Conservation (phyloP, 306 rosid species). For the Rosa multiflora region DNA sequence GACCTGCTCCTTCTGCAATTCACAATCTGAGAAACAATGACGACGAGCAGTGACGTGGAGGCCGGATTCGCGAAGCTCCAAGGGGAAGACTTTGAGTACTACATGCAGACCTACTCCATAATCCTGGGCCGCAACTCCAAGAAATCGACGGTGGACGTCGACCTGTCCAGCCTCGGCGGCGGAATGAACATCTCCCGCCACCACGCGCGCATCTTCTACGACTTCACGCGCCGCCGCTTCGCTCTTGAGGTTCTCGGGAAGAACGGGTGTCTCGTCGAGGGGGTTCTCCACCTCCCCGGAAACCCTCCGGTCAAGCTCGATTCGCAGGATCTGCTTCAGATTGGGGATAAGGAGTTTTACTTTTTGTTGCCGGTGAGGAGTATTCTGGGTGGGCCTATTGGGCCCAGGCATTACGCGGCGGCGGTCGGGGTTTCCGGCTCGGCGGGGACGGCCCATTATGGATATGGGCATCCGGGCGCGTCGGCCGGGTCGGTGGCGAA, state of each 20-base stretch:
- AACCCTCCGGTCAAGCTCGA: slow-evolving; percentile 94
- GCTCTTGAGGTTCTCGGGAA: slow-evolving; percentile 95
- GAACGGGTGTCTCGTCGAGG: slow-evolving; percentile 94
- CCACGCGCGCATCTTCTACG: slow-evolving; percentile 97
- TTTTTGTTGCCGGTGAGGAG: slow-evolving; percentile 78
- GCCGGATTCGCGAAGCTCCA: slow-evolving; percentile 98
- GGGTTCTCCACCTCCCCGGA: slow-evolving; percentile 92
- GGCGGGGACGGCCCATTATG: slow-evolving; percentile 44
- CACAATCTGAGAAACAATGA: slow-evolving; percentile 25
- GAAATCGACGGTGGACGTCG: slow-evolving; percentile 93
- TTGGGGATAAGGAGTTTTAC: slow-evolving; percentile 95
- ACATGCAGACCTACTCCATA: slow-evolving; percentile 98
- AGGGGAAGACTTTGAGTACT: slow-evolving; percentile 98
- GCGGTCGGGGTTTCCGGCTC: slow-evolving; percentile 20
- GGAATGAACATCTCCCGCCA: slow-evolving; percentile 99
- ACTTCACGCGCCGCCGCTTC: slow-evolving; percentile 92
- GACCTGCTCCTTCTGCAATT: background rate
- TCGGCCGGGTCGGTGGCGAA: slow-evolving; percentile 43
- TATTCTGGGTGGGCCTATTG: slow-evolving; percentile 58
- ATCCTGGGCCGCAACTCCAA: slow-evolving; percentile 96
- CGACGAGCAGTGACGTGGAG: slow-evolving; percentile 72
- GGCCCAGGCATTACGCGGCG: slow-evolving; percentile 48
- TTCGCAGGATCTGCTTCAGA: slow-evolving; percentile 93
- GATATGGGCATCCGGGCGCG: slow-evolving; percentile 42
- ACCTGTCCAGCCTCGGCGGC: slow-evolving; percentile 97